Conservation (phyloP, 23 red algal species). For the Gracilaria vermiculophylla region DNA sequence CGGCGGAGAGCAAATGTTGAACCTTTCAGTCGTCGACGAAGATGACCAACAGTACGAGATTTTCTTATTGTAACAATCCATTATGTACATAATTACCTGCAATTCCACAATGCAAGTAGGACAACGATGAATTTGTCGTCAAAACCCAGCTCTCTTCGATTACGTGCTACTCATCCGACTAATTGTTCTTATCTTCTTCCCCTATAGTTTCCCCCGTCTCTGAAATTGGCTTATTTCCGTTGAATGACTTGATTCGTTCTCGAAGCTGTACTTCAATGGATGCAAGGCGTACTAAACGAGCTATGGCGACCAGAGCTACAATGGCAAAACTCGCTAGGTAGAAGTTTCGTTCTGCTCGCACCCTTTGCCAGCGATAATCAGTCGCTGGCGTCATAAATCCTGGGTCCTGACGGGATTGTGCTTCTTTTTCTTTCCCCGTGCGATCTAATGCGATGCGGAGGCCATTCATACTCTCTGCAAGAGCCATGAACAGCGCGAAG, state of each 20-base stretch:
- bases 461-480: conserved; percentile 41
- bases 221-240: conserved; percentile 47
- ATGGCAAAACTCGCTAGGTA: conserved; percentile 58
- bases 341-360: conserved; percentile 54
- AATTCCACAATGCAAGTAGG: not conserved
- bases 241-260: conserved; percentile 31
- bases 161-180: not conserved
- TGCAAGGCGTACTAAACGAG: conserved; percentile 45
- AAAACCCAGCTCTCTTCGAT: not conserved
- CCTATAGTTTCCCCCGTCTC: conserved; percentile 36
- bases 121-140: not conserved
- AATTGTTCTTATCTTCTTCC: not conserved
- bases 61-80: not conserved
- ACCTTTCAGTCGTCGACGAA: conserved; percentile 2
- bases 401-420: not conserved
- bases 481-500: conserved; percentile 32
- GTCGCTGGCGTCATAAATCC: not conserved
- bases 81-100: not conserved
- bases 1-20: conserved; percentile 7
- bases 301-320: conserved; percentile 30
- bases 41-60: not conserved
- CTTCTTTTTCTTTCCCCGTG: not conserved
- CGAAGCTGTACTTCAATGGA: conserved; percentile 51
- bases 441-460: not conserved
- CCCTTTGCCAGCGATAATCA: conserved; percentile 25